Percentiles rank a stretch among this genome's conserved stretches.
Conservation (phyloP, 306 rosid species). For the Corylus avellana region DNA sequence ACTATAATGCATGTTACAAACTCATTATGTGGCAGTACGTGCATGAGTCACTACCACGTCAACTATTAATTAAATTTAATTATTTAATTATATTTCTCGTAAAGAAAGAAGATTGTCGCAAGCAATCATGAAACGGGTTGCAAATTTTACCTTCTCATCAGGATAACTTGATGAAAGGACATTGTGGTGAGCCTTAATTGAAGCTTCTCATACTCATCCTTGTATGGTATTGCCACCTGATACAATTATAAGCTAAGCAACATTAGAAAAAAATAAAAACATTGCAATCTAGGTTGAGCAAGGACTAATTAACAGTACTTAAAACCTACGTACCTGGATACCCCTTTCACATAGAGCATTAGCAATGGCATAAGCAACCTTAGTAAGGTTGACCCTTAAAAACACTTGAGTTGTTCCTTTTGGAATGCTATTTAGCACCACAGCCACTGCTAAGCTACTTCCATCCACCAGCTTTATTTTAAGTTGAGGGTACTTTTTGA, state of each 20-base stretch:
- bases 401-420: conserved; percentile 41
- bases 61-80: too few relatives aligned
- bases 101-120: background rate
- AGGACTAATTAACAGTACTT: background rate
- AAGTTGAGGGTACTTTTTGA: conserved; percentile 35
- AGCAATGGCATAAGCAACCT: conserved; percentile 40
- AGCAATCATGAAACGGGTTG: background rate
- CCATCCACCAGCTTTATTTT: conserved; percentile 50
- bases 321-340: conserved; percentile 31
- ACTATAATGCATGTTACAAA: too few relatives aligned
- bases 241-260: too few relatives aligned
- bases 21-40: too few relatives aligned
- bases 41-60: too few relatives aligned
- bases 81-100: too few relatives aligned
- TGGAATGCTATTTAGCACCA: conserved; percentile 37
- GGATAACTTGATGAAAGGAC: conserved; percentile 37
- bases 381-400: conserved; percentile 41
- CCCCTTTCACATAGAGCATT: conserved; percentile 30
- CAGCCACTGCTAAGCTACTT: conserved; percentile 38
- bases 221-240: too few relatives aligned
- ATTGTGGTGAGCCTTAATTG: conserved; percentile 26
- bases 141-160: conserved; percentile 40
- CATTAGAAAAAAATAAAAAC: too few relatives aligned
- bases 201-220: conserved; percentile 7
- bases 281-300: background rate